phyloP scores from a whole-genome alignment of 2,329 filamentous ascomycete genomes.

The Hawksworthiomyces lignivorus region DNA sequence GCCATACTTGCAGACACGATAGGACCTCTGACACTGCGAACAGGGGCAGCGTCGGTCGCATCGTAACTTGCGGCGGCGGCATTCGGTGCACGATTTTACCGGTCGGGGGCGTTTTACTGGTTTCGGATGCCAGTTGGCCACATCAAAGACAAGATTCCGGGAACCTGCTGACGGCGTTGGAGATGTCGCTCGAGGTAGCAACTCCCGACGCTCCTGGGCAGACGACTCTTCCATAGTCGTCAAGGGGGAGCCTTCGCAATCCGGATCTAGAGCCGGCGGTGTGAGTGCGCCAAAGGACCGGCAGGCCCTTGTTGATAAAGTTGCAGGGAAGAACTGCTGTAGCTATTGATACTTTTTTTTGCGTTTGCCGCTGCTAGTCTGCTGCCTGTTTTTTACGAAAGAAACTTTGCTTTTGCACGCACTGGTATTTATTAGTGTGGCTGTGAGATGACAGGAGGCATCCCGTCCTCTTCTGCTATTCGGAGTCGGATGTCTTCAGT shows the following conservation, averaged over 20 bases:
- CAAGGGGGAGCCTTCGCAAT: too few species aligned
- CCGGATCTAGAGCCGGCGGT: too few species aligned
- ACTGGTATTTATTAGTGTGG: neutral
- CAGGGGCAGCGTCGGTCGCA: conserved; percentile 51
- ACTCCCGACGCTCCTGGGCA: neutral
- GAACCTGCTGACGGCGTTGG: conserved; percentile 3
- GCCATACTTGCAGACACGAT: conserved; percentile 42
- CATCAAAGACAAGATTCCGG: conserved; percentile 14
- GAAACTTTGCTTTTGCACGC: neutral
- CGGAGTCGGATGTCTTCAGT: too few species aligned
- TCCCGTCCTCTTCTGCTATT: conserved; percentile 4
- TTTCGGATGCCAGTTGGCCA: conserved; percentile 16
- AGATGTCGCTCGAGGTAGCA: conserved; percentile 1
- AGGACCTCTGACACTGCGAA: conserved; percentile 51
- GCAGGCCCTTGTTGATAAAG: too few species aligned
- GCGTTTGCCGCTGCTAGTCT: too few species aligned
- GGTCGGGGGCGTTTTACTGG: conserved; percentile 46
- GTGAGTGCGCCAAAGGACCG: too few species aligned
- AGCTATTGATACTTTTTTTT: too few species aligned
- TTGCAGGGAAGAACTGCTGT: too few species aligned
- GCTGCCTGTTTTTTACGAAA: too few species aligned
- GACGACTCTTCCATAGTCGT: conserved; percentile 6
- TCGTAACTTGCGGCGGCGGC: conserved; percentile 48
- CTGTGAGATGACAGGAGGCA: neutral
- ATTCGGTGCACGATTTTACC: conserved; percentile 50